phyloP scores from a whole-genome alignment of 495 filamentous ascomycete genomes.

The Aspergillus affinis region DNA sequence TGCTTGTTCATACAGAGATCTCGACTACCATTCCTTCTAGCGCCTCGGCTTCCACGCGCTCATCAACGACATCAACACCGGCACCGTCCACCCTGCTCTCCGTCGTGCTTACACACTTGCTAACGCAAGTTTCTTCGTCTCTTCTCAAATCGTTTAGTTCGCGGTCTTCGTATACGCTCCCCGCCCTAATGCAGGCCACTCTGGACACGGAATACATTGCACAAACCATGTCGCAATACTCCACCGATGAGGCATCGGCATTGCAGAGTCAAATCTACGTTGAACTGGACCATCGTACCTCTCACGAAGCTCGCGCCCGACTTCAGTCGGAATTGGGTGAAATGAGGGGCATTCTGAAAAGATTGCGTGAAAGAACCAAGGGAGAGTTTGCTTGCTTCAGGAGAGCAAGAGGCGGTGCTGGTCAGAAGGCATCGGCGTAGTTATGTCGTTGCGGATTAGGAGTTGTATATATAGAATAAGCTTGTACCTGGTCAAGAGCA shows the following conservation, averaged over 20 bases:
- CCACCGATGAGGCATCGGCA: slow-evolving; percentile 74
- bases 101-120: slow-evolving; percentile 74
- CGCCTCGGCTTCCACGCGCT: slow-evolving; percentile 28
- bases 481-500: background rate
- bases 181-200: slow-evolving; percentile 93
- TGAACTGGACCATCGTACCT: slow-evolving; percentile 81
- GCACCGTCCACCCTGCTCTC: slow-evolving; percentile 59
- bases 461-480: slow-evolving; percentile 5
- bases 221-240: slow-evolving; percentile 85
- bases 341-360: slow-evolving; percentile 83
- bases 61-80: slow-evolving; percentile 31
- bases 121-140: slow-evolving; percentile 70
- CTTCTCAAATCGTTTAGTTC: slow-evolving; percentile 69
- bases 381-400: slow-evolving; percentile 83
- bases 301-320: slow-evolving; percentile 72
- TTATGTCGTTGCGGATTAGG: background rate
- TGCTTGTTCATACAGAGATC: slow-evolving; percentile 89
- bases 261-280: slow-evolving; percentile 86
- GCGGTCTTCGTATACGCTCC: slow-evolving; percentile 66
- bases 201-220: slow-evolving; percentile 96
- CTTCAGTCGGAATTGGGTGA: slow-evolving; percentile 85
- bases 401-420: slow-evolving; percentile 40
- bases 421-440: slow-evolving; percentile 21
- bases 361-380: slow-evolving; percentile 75
- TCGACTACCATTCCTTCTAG: slow-evolving; percentile 64